A percentile compares a stretch with the other conserved stretches of the same genome.
Conservation (phyloP, 164 flowering plant species). For the Nymphaea thermarum region DNA sequence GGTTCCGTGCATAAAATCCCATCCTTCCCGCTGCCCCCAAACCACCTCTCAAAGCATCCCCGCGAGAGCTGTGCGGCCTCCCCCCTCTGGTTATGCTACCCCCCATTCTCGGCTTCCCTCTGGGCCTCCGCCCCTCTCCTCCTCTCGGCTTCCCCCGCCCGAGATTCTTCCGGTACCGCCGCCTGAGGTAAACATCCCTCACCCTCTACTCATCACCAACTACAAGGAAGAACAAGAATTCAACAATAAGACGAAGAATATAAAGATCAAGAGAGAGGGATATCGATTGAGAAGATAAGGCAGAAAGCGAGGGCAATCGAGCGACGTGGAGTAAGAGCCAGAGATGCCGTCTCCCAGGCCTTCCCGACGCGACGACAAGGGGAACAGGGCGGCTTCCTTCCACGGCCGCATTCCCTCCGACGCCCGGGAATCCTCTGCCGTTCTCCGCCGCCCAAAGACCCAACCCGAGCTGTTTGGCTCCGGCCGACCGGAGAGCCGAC, state of each 20-base stretch:
- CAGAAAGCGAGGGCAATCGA: background rate
- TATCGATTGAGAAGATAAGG: background rate
- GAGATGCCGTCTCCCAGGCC: constrained; percentile 6
- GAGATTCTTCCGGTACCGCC: constrained; percentile 38
- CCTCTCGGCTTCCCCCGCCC: constrained; percentile 18
- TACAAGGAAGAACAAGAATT: no score
- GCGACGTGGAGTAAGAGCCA: constrained; percentile 30
- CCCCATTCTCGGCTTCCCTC: constrained; percentile 23
- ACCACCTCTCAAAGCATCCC: no score
- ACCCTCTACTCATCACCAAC: background rate
- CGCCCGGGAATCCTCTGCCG: background rate
- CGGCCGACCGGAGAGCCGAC: constrained; percentile 1
- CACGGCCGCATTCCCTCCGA: constrained; percentile 27
- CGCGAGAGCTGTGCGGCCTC: no score
- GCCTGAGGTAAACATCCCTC: background rate
- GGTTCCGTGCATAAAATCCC: no score
- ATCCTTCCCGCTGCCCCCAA: no score
- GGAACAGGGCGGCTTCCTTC: constrained; percentile 46
- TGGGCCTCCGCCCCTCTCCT: no score
- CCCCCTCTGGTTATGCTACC: constrained; percentile 4
- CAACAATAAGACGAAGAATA: no score
- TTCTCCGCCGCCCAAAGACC: constrained; percentile 54
- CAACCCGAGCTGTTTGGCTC: constrained; percentile 35
- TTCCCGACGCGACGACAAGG: constrained; percentile 18
- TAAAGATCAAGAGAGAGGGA: no score